phyloP scores from a whole-genome alignment of 768 basidiomycete genomes.

The Russula brevipes region DNA sequence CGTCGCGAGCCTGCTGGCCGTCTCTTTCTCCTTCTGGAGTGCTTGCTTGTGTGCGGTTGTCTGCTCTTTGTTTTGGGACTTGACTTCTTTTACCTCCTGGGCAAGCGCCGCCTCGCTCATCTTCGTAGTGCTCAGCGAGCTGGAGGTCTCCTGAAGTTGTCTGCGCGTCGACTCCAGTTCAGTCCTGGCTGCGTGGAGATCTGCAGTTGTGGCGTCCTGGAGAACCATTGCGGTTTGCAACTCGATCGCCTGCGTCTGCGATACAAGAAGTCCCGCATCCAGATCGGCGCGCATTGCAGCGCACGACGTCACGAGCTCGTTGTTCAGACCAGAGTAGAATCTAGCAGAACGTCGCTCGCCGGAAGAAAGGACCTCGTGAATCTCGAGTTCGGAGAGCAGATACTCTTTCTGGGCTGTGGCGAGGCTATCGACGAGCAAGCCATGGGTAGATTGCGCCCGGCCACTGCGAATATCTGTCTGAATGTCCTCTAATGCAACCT shows the following conservation, averaged over 20 bases:
- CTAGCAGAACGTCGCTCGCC: constrained; percentile 4
- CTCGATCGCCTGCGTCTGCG: constrained; percentile 32
- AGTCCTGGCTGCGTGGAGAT: constrained; percentile 34
- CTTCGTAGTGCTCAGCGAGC: constrained; percentile 24
- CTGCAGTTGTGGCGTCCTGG: constrained; percentile 40
- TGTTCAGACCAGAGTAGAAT: constrained; percentile 22
- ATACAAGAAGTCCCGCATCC: constrained; percentile 18
- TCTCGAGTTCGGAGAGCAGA: constrained; percentile 13
- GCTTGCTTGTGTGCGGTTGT: constrained; percentile 30
- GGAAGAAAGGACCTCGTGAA: background rate
- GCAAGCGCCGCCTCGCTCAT: constrained; percentile 28
- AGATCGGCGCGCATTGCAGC: constrained; percentile 22
- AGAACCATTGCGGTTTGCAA: constrained; percentile 39
- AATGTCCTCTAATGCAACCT: constrained; percentile 9
- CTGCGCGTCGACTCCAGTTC: constrained; percentile 25
- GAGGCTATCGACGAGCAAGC: background rate
- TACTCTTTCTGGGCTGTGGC: constrained; percentile 1
- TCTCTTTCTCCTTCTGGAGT: constrained; percentile 34
- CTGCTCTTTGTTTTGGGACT: constrained; percentile 33
- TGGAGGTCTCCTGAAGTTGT: constrained; percentile 27
- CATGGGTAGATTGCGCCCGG: background rate
- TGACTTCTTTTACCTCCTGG: constrained; percentile 29
- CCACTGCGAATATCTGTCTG: background rate
- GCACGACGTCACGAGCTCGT: constrained; percentile 27
- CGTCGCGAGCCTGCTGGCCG: constrained; percentile 43